phyloP scores from a whole-genome alignment of 2,329 filamentous ascomycete genomes.

The Alternaria incomplexa region DNA sequence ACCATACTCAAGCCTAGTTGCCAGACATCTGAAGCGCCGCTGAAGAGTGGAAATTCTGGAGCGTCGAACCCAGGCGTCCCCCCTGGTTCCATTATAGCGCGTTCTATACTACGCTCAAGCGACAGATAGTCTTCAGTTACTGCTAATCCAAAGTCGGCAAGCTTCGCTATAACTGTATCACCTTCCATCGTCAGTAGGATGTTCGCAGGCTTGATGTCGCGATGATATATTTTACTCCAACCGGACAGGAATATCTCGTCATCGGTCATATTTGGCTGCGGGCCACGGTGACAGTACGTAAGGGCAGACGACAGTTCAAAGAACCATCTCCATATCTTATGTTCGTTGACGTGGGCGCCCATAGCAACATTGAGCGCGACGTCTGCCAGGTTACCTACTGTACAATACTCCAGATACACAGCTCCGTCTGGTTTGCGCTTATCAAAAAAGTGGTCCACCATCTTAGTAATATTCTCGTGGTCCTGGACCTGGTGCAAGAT shows the following conservation, averaged over 20 bases:
- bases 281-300: slow-evolving; percentile 20
- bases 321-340: slow-evolving; percentile 25
- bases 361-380: background rate
- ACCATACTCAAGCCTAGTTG: slow-evolving; percentile 21
- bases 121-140: slow-evolving; percentile 8
- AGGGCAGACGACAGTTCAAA: slow-evolving; percentile 14
- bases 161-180: slow-evolving; percentile 17
- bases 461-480: slow-evolving; percentile 10
- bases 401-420: slow-evolving; percentile 26
- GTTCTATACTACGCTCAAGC: background rate
- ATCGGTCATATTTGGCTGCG: slow-evolving; percentile 4
- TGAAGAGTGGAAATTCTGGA: slow-evolving; percentile 20
- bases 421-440: background rate
- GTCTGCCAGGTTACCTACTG: slow-evolving; percentile 6
- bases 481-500: slow-evolving; percentile 16
- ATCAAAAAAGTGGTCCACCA: slow-evolving; percentile 22
- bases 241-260: slow-evolving; percentile 4
- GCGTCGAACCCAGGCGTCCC: slow-evolving; percentile 17
- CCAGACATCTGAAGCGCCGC: slow-evolving; percentile 21
- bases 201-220: slow-evolving; percentile 27
- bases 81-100: background rate
- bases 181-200: slow-evolving; percentile 17
- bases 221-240: slow-evolving; percentile 24
- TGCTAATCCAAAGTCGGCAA: slow-evolving; percentile 26
- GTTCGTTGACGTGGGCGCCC: slow-evolving; percentile 6